phyloP scores from a whole-genome alignment of 2,329 filamentous ascomycete species.

The Huntiella savannae region DNA sequence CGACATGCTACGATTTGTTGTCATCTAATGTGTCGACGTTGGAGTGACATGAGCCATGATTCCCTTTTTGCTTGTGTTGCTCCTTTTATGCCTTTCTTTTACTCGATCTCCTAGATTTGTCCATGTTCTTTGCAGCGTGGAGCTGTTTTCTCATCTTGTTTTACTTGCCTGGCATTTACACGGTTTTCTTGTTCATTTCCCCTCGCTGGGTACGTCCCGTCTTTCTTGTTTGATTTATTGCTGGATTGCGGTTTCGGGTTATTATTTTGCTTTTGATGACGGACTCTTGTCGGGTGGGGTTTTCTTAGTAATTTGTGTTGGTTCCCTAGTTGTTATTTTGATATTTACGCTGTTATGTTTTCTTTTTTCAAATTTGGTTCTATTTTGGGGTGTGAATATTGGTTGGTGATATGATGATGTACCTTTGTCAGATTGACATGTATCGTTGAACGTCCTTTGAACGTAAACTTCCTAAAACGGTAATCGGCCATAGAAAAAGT shows the following conservation, averaged over 20 bases:
- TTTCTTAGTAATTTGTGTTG: too few species aligned
- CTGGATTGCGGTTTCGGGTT: not conserved
- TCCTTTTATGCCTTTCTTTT: slow-evolving; percentile 1
- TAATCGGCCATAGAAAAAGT: not conserved
- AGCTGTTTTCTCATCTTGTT: slow-evolving; percentile 6
- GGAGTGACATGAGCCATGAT: not conserved
- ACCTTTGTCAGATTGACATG: not conserved
- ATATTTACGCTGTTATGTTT: not conserved
- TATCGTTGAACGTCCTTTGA: not conserved
- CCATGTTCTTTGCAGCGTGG: slow-evolving; percentile 1
- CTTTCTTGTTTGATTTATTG: not conserved
- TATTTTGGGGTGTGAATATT: not conserved
- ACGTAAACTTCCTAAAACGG: not conserved
- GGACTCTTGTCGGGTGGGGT: not conserved
- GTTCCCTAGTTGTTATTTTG: not conserved
- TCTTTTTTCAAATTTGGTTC: slow-evolving; percentile 13
- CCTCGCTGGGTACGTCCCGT: not conserved
- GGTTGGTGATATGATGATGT: too few species aligned
- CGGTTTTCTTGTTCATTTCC: slow-evolving; percentile 6
- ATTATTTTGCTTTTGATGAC: not conserved
- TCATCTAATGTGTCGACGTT: slow-evolving; percentile 3
- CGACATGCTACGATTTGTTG: not conserved
- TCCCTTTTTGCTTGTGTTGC: not conserved
- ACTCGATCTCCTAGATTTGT: not conserved
- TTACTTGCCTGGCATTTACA: slow-evolving; percentile 11